Evolutionary conservation across 75 land plant species (phyloP), one percentile per base, ranked within the genome.

Genomic region (Isoetes taiwanensis): DNA sequence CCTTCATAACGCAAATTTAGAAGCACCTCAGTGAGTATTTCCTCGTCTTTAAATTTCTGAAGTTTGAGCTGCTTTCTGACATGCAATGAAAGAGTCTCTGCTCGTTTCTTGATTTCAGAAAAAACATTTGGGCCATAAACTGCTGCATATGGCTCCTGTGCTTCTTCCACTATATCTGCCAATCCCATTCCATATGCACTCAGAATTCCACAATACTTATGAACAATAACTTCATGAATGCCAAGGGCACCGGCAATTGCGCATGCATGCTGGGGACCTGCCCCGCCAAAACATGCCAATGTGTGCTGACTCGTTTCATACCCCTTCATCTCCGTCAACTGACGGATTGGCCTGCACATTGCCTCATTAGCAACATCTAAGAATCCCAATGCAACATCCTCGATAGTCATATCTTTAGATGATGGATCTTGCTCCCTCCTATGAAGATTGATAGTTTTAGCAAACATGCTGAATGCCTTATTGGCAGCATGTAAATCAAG

Each of bases 191-290:
- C 99, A 62, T 85, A 94, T 4, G 99, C 99, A 73, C 96, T 94
- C 52, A 94, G 68, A 26, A 94, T 89, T 11, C 99, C 99, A 71
- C 96, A 94, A 32, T 80, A 94, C 41, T 86, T 43, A 46, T 94
- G 96, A 23, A 84, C 77, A 10, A 94, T 32, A 6, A 94, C 96
- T 57, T 94, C 99, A 60, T 63, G 72, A 82, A 94, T 89, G 17
- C 99, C 90, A 31, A 94, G 56, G n/a, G 86, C 76, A 54, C 86
- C 76, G 1, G 99, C 99, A 57, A 94, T 94, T 23, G 99, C 86
- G 73, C 96, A 94, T 1, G 96, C 99, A 74, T 94, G 99, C 55
- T 94, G 99, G 19, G 99, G 96, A 1, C 99, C 99, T 59, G 96
- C 96, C 57, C 99, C 99, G 41, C 99, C 99, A 66, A 94, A 94